A percentile compares a stretch with the other conserved stretches of the same genome.
Conservation (phyloP, 1,284 basidiomycete genomes). For the Trametes hirsuta region DNA sequence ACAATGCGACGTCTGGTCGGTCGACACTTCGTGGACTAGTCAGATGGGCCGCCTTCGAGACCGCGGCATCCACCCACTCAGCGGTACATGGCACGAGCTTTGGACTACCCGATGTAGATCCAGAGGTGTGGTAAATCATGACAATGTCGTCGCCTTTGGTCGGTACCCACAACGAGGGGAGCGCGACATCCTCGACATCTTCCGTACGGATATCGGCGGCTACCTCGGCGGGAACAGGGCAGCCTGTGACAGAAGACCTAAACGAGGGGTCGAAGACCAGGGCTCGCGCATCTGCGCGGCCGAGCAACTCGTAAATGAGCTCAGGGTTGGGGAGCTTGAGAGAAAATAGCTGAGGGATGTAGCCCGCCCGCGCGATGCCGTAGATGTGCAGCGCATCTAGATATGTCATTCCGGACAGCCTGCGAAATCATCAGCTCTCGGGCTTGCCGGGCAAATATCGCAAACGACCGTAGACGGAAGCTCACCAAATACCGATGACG, state of each 20-base stretch:
- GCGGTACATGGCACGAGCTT: constrained; percentile 36
- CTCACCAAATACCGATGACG: constrained; percentile 69
- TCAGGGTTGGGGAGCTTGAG: constrained; percentile 69
- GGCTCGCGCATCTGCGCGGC: constrained; percentile 59
- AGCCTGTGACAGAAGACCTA: constrained; percentile 39
- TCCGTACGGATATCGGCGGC: constrained; percentile 41
- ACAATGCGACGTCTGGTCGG: constrained; percentile 59
- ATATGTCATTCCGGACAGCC: constrained; percentile 71
- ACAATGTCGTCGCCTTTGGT: constrained; percentile 39
- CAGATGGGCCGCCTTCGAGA: constrained; percentile 29
- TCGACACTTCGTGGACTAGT: constrained; percentile 22
- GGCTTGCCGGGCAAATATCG: constrained; percentile 1
- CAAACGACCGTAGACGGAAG: constrained; percentile 8
- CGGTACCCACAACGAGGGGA: constrained; percentile 33
- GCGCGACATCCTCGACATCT: constrained; percentile 18
- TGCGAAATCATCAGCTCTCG: constrained; percentile 31
- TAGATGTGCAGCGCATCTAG: constrained; percentile 70
- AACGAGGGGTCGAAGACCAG: constrained; percentile 61
- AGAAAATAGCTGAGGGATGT: constrained; percentile 72
- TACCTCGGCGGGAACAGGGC: constrained; percentile 52
- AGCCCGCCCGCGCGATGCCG: constrained; percentile 69
- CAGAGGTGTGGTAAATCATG: constrained; percentile 76
- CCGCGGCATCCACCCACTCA: constrained; percentile 33
- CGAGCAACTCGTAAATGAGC: constrained; percentile 67
- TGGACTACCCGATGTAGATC: constrained; percentile 59